Conservation (phyloP, 768 basidiomycete genomes). For the Austroboletus eburneus region DNA sequence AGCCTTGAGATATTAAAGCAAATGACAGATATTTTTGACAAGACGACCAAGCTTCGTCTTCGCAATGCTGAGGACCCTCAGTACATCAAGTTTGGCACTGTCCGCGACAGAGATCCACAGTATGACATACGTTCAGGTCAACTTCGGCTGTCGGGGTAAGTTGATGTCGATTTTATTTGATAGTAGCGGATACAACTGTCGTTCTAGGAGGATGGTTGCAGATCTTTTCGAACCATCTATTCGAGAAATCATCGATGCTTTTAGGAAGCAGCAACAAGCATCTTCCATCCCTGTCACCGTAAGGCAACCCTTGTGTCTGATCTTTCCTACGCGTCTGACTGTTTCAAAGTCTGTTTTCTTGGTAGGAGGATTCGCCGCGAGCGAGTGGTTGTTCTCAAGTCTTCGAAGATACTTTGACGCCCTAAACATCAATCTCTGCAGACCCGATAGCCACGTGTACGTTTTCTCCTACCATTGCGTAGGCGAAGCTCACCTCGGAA, state of each 20-base stretch:
- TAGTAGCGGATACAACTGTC: background rate
- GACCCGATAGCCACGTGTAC: constrained; percentile 54
- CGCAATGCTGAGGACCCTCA: constrained; percentile 35
- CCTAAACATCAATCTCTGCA: constrained; percentile 39
- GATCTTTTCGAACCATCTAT: constrained; percentile 44
- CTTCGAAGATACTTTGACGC: constrained; percentile 38
- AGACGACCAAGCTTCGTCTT: constrained; percentile 41
- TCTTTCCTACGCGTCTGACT: background rate
- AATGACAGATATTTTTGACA: constrained; percentile 39
- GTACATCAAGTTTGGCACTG: constrained; percentile 40
- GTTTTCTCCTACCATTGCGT: constrained; percentile 17
- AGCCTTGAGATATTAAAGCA: constrained; percentile 30
- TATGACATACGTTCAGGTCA: constrained; percentile 38
- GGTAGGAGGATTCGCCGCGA: constrained; percentile 52
- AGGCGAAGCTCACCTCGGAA: constrained; percentile 8
- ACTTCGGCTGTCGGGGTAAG: constrained; percentile 37
- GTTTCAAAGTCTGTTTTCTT: constrained; percentile 38
- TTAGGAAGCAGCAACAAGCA: constrained; percentile 30
- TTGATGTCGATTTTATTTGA: background rate
- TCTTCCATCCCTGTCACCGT: constrained; percentile 34
- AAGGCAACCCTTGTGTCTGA: constrained; percentile 1
- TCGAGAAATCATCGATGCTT: constrained; percentile 33
- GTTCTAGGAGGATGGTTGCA: constrained; percentile 34
- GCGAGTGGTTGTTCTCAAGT: constrained; percentile 43
- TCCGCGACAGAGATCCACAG: constrained; percentile 35